phyloP scores from a whole-genome alignment of 768 basidiomycete species.

The Russula abietina region DNA sequence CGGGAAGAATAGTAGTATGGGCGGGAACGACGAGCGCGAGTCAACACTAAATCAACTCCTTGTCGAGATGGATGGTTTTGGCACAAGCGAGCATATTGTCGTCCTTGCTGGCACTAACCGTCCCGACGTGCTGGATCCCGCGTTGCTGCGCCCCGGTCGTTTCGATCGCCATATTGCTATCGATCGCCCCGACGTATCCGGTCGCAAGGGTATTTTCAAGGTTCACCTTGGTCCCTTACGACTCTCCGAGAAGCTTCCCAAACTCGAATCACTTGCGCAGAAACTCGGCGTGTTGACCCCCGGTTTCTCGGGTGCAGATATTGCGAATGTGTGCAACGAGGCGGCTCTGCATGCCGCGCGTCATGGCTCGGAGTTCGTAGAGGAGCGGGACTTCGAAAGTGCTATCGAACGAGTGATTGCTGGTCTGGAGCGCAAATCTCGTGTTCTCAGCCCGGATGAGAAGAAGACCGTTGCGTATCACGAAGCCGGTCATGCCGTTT shows the following conservation, averaged over 20 bases:
- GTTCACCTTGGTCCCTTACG: slow-evolving; percentile 87
- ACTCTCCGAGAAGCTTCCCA: slow-evolving; percentile 49
- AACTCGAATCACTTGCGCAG: slow-evolving; percentile 61
- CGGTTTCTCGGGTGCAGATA: slow-evolving; percentile 97
- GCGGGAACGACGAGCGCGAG: slow-evolving; percentile 96
- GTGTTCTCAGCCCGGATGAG: slow-evolving; percentile 89
- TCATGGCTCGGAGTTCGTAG: slow-evolving; percentile 67
- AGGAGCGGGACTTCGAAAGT: slow-evolving; percentile 86
- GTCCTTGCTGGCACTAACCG: slow-evolving; percentile 96
- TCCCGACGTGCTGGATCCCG: slow-evolving; percentile 92
- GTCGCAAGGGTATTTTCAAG: slow-evolving; percentile 87
- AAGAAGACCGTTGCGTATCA: slow-evolving; percentile 99
- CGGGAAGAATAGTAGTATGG: slow-evolving; percentile 68
- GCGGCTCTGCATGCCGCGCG: slow-evolving; percentile 94
- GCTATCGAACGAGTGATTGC: slow-evolving; percentile 98
- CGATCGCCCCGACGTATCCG: slow-evolving; percentile 90
- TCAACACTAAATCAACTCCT: slow-evolving; percentile 95
- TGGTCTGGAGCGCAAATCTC: slow-evolving; percentile 91
- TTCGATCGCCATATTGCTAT: slow-evolving; percentile 97
- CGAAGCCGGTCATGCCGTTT: slow-evolving; percentile 97
- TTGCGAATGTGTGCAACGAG: slow-evolving; percentile 98
- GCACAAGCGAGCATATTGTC: slow-evolving; percentile 94
- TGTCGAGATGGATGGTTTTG: slow-evolving; percentile 99
- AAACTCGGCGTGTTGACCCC: slow-evolving; percentile 96
- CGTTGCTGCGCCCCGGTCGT: slow-evolving; percentile 93